Evolutionary conservation across 2,329 filamentous ascomycete species (phyloP), one percentile per base, ranked within the genome.

Genomic region (Pseudocercospora cruenta): DNA sequence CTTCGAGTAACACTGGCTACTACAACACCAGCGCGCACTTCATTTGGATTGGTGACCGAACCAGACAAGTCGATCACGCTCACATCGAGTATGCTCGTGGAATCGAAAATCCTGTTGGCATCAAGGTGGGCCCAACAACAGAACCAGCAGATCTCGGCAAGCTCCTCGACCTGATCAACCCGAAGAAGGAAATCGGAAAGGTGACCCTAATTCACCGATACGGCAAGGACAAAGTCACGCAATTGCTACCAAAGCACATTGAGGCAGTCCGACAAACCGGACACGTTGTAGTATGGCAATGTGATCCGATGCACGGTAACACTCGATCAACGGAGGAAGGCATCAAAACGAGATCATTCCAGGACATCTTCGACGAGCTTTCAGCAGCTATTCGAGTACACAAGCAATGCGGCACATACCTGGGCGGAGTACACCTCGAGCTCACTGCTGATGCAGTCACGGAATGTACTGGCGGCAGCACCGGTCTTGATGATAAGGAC

Each of bases 61-160:
- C 95, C 1, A 88, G 95, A 55, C 94, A 98, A 80, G 88, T 97
- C 54, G 91, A 95, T 76, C 92, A 94, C 73, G 94, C 91, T 0
- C 95, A 99, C 79, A 91, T 99, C 68, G 95, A 99, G 81, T 99
- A 96, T 84, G 96, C 98, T 86, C 91, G 95, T 54, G 95, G 95
- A 65, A 91, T 99, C 71, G 90, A 92, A 74, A 99, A 99, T 81
- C 95, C 95, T 0, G 92, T 99, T 72, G 95, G 95, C 68, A 90
- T 99, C 80, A 99, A 99, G 80, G 91, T 99, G 65, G 95, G 95
- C 0, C 95, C 95, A 8, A 91, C 89, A 4, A 97, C 96, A 75
- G 87, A 89, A 2, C 83, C 87, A 0, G 81, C 86, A 0, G 95
- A 98, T 76, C 86, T 99, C 14, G 86, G 94, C 14, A 82, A 84